A percentile compares a stretch with the other conserved stretches of the same genome.
These are phyloP conservation scores for Yarrowia deformans DNA, from an alignment of 805 yeast species.

Conservation along the genomic window DNA sequence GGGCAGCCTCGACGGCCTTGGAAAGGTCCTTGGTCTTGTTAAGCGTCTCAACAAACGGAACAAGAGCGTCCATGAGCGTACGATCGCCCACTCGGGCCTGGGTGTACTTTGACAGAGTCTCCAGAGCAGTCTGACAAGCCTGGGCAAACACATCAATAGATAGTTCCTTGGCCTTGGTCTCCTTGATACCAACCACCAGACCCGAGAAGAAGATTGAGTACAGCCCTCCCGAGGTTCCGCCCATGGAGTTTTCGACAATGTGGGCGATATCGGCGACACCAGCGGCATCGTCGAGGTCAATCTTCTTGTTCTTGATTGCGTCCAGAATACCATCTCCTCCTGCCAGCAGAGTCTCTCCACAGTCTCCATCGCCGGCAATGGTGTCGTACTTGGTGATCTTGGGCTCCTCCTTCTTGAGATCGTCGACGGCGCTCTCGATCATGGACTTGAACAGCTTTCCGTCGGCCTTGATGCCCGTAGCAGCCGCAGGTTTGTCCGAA, in stretches of 20 bases:
- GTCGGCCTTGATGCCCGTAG: conserved; percentile 50
- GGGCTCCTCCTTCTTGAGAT: conserved; percentile 72
- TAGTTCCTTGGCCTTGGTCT: conserved; percentile 43
- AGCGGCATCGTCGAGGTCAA: conserved; percentile 50
- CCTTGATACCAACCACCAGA: conserved; percentile 61
- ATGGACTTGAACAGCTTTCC: conserved; percentile 44
- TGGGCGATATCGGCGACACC: conserved; percentile 79
- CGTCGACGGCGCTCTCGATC: conserved; percentile 33
- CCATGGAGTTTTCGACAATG: conserved; percentile 89
- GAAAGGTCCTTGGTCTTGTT: conserved; percentile 58
- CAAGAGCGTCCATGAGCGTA: conserved; percentile 86
- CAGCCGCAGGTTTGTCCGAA: conserved; percentile 42
- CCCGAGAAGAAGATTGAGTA: conserved; percentile 87
- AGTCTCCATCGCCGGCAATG: conserved; percentile 95
- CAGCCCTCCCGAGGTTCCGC: conserved; percentile 95
- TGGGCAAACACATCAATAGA: conserved; percentile 45
- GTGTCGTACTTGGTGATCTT: conserved; percentile 85
- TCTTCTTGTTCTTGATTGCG: conserved; percentile 55
- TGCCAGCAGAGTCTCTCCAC: conserved; percentile 86
- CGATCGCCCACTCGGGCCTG: conserved; percentile 89
- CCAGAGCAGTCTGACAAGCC: conserved; percentile 62
- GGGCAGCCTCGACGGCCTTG: conserved; percentile 73
- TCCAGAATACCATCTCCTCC: conserved; percentile 79
- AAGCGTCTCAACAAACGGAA: conserved; percentile 80
- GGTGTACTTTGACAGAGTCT: conserved; percentile 82